These are phyloP conservation scores for Trichomonas vaginalis DNA, from an alignment of 208 protist genomes.

Conservation along the genomic window DNA sequence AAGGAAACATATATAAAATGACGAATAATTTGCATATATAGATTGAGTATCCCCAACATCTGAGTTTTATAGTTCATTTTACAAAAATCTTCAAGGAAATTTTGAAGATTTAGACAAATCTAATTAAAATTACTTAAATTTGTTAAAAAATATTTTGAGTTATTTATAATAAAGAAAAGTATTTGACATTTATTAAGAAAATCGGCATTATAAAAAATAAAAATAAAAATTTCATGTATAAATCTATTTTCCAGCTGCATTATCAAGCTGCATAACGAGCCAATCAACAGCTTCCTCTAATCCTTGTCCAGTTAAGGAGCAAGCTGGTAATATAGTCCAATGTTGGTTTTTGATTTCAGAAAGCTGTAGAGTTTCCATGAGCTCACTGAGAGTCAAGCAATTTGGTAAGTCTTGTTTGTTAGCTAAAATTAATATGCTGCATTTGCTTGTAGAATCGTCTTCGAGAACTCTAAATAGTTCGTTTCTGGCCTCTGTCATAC, in stretches of 20 bases:
- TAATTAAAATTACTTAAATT: too few relatives aligned
- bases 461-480: constrained; percentile 22
- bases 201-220: too few relatives aligned
- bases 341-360: background rate
- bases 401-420: constrained; percentile 31
- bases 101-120: too few relatives aligned
- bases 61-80: too few relatives aligned
- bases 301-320: background rate
- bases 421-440: constrained; percentile 21
- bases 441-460: constrained; percentile 16
- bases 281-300: constrained; percentile 4
- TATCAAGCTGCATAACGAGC: background rate
- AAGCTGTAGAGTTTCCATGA: background rate
- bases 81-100: too few relatives aligned
- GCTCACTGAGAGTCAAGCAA: background rate
- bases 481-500: background rate
- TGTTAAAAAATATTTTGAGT: too few relatives aligned
- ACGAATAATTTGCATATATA: too few relatives aligned
- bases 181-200: too few relatives aligned
- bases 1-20: too few relatives aligned
- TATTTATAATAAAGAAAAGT: too few relatives aligned
- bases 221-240: too few relatives aligned
- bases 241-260: background rate
- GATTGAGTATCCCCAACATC: too few relatives aligned
- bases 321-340: background rate